Evolutionary conservation across 495 filamentous ascomycete genomes (phyloP).

Genomic region (Bacidia rubella): DNA sequence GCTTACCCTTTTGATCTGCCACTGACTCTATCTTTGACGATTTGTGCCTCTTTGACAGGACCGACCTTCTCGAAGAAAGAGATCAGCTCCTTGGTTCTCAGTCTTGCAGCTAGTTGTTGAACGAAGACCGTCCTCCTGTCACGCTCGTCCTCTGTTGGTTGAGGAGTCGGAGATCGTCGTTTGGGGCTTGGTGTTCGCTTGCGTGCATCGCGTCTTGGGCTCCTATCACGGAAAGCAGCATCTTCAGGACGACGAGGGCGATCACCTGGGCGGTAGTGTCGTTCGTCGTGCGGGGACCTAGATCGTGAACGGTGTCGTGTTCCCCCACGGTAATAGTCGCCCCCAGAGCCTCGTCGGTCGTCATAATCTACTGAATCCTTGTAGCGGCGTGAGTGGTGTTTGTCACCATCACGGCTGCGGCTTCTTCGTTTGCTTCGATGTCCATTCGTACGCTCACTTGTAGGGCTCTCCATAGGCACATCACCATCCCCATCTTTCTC

Average conservation of each 20-base stretch:
- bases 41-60: constrained; percentile 93
- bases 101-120: constrained; percentile 86
- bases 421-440: constrained; percentile 74
- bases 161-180: constrained; percentile 42
- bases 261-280: constrained; percentile 62
- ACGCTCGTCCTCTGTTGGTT: constrained; percentile 86
- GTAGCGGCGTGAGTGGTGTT: constrained; percentile 66
- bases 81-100: constrained; percentile 85
- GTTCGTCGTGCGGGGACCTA: constrained; percentile 49
- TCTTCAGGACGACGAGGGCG: constrained; percentile 41
- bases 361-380: constrained; percentile 49
- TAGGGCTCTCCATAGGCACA: constrained; percentile 53
- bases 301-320: constrained; percentile 59
- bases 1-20: constrained; percentile 93
- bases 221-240: constrained; percentile 31
- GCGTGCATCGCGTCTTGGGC: constrained; percentile 40
- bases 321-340: constrained; percentile 62
- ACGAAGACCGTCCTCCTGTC: constrained; percentile 96
- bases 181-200: constrained; percentile 38
- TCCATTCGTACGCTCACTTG: constrained; percentile 70
- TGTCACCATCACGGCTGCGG: constrained; percentile 67
- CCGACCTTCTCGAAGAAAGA: constrained; percentile 94
- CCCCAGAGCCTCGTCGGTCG: constrained; percentile 51
- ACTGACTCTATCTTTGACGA: constrained; percentile 97
- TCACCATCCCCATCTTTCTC: constrained; percentile 51